Base-by-base conservation (phyloP, 1,139 yeast genomes). In the Sugiyamaella grinbergsii region DNA sequence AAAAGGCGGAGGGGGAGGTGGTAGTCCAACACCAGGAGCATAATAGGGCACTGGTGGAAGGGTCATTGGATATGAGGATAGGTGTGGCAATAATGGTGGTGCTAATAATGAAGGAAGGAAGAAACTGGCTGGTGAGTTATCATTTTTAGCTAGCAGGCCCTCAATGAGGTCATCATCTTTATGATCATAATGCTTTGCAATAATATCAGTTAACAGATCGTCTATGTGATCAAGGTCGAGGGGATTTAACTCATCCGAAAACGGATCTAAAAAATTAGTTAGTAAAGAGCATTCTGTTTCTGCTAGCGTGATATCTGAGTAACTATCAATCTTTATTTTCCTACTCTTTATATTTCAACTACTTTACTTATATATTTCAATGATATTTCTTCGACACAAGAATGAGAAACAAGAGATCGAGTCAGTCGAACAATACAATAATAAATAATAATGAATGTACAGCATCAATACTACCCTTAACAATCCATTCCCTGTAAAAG, bases 171-270 rank as follows among this genome's bases (percentile, higher is more conserved):
- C 42, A 19, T 39, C 46, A 39, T 49, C 52, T 28, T 32, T 18
- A 10, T 33, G 16, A 26, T 19, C 15, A 42, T 47, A 33, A 22
- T n/a, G 20, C 7, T 16, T 23, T 2, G 34, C 18, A 10, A 47
- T 32, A 7, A 34, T 19, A 4, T 33, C 38, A 8, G n/a, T n/a
- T 15, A 47, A 18, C 8, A 22, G 7, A 7, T 26, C 22, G 4
- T 41, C 42, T 28, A 47, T 18, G 42, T 47, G 38, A 18, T 34
- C 51, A n/a, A 47, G 37, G 19, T 42, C 31, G 24, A 40, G 40
- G 5, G 47, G 50, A 18, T 39, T 40, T 2, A 47, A 13, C 8
- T 47, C 50, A 19, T 47, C 51, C 20, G 42, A 32, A 36, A 43
- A 43, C 2, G 47, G 47, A 33, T 43, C 41, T 37, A 33, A 10